phyloP scores from a whole-genome alignment of 2,329 filamentous ascomycete genomes.

The Fusarium xylarioides region DNA sequence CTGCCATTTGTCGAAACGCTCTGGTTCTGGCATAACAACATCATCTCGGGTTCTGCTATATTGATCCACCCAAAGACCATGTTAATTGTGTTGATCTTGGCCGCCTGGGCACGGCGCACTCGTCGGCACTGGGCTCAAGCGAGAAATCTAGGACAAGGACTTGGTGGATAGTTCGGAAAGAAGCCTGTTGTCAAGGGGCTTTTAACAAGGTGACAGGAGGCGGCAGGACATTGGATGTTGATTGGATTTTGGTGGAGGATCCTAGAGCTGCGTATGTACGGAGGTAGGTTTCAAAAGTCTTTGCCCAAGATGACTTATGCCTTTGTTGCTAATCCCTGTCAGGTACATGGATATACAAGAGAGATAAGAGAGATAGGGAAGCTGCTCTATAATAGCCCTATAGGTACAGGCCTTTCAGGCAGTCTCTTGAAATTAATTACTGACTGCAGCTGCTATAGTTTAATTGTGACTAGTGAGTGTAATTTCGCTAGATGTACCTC shows the following conservation, averaged over 20 bases:
- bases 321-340: too few relatives aligned
- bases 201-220: constrained; percentile 31
- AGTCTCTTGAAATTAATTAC: too few relatives aligned
- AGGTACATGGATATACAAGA: too few relatives aligned
- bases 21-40: constrained; percentile 34
- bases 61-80: constrained; percentile 36
- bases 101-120: constrained; percentile 37
- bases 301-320: too few relatives aligned
- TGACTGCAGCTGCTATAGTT: too few relatives aligned
- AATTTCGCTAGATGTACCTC: too few relatives aligned
- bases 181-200: constrained; percentile 35
- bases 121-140: constrained; percentile 38
- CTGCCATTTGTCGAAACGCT: constrained; percentile 33
- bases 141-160: constrained; percentile 36
- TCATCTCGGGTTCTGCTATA: constrained; percentile 33
- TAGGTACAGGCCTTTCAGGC: too few relatives aligned
- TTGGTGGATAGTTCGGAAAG: constrained; percentile 33
- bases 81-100: constrained; percentile 36
- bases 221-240: constrained; percentile 17
- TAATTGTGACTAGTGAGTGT: too few relatives aligned
- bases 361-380: too few relatives aligned
- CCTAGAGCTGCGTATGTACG: constrained; percentile 7
- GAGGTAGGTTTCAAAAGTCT: too few relatives aligned
- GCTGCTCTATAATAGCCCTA: too few relatives aligned
- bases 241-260: constrained; percentile 24